Base-by-base conservation (phyloP, 176 grass and related monocot species). In the Musa itinerans region DNA sequence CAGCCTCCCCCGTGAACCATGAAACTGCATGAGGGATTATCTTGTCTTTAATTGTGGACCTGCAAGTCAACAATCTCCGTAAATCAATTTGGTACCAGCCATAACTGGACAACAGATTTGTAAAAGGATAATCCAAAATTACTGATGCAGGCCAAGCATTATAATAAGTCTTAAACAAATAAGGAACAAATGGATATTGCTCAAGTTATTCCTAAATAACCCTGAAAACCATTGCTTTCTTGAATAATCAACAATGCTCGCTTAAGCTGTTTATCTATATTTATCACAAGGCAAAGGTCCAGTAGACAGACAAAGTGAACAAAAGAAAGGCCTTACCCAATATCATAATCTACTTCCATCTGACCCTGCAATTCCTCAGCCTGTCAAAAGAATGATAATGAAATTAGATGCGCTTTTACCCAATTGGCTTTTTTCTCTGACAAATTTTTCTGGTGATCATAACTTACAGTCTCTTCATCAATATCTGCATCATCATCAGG, bases 21-120 rank as follows among this genome's bases (percentile, higher is more conserved):
- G 72, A 74, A 74, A 74, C 72, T 11, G 72, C 72, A 59, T 48
- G 73, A 59, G 73, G 54, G n/a, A 75, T 75, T 48, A 75, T 75
- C 54, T 75, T 75, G 73, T 75, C 73, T 61, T 54, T 59, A 48
- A 75, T 59, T n/a, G 54, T 56, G 26, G 54, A 75, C 54, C 73
- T 75, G 73, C 25, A 48, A 6, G 8, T 2, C 53, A 59, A n/a
- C 16, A 29, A 49, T 29, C 29, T 0, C 3, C 11, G 6, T 17
- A 26, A 69, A 13, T 48, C 29, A 19, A 9, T 9, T 48, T 50
- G 14, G 19, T 68, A 62, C 20, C 13, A 62, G 1, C 9, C 15
- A 21, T 7, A 62, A 62, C 15, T 5, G 57, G 57, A 62, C 2
- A 17, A 17, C 3, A 62, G 57, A 43, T 43, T 43, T 6, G 34